Evolutionary conservation across 108 stramenopile species (phyloP).

Genomic region (Aureococcus anophagefferens): DNA sequence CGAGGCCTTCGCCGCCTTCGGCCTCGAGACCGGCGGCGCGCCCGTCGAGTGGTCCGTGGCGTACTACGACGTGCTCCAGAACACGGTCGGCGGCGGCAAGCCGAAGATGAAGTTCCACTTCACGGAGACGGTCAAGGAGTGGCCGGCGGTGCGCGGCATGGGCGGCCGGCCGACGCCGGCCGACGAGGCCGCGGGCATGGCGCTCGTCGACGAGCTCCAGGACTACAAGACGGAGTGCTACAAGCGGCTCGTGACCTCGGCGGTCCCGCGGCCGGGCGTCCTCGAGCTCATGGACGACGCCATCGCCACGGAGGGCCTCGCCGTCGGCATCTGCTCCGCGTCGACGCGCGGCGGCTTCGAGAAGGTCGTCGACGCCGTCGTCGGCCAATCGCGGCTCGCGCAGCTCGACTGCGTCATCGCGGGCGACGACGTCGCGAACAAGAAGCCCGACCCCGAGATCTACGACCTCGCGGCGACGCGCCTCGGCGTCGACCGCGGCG

Average conservation of each 20-base stretch:
- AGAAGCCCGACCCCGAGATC: slow-evolving; percentile 77
- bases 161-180: slow-evolving; percentile 47
- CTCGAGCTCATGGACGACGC: background rate
- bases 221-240: slow-evolving; percentile 56
- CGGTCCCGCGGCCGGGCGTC: background rate
- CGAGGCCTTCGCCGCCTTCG: slow-evolving; percentile 58
- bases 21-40: slow-evolving; percentile 48
- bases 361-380: slow-evolving; percentile 60
- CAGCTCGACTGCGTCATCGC: slow-evolving; percentile 68
- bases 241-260: background rate
- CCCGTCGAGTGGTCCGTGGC: slow-evolving; percentile 71
- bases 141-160: slow-evolving; percentile 32
- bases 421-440: slow-evolving; percentile 70
- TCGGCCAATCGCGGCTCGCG: slow-evolving; percentile 58
- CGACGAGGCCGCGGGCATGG: slow-evolving; percentile 44
- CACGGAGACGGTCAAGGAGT: slow-evolving; percentile 40
- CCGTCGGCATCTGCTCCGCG: slow-evolving; percentile 79
- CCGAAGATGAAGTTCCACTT: slow-evolving; percentile 79
- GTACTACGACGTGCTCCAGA: slow-evolving; percentile 69
- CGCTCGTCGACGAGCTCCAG: slow-evolving; percentile 66
- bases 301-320: slow-evolving; percentile 17
- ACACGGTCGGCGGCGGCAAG: slow-evolving; percentile 80
- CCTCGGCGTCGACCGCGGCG: slow-evolving; percentile 42
- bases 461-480: slow-evolving; percentile 62
- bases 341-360: slow-evolving; percentile 69